phyloP scores from a whole-genome alignment of 257 asterid species.

The Solanum stenotomum region DNA sequence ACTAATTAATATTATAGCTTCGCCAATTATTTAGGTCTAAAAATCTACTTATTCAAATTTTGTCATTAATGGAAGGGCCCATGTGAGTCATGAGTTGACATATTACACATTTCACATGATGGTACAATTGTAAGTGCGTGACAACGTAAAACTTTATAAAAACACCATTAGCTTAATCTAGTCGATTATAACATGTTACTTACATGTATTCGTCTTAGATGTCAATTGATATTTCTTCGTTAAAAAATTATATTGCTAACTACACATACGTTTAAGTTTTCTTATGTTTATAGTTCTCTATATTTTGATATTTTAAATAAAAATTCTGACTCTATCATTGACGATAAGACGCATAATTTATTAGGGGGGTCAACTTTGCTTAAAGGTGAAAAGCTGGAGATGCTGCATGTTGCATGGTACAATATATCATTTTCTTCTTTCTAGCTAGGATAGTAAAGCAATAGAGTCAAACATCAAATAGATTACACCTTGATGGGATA shows the following conservation, averaged over 20 bases:
- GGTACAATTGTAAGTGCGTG: not conserved
- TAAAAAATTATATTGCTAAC: no score
- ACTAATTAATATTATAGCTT: not conserved
- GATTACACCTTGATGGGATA: not conserved
- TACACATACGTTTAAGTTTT: no score
- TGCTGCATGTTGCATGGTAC: not conserved
- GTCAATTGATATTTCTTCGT: not conserved
- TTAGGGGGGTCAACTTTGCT: not conserved
- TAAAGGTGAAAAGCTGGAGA: not conserved
- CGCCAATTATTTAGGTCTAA: not conserved
- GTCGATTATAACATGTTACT: not conserved
- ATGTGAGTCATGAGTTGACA: not conserved
- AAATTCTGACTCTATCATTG: not conserved
- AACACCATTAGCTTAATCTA: not conserved
- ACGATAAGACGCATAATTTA: not conserved
- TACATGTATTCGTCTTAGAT: not conserved
- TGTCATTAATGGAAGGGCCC: not conserved
- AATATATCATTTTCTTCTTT: slow-evolving; percentile 2
- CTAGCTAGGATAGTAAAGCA: not conserved
- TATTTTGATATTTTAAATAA: not conserved
- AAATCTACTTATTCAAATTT: not conserved
- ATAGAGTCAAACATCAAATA: slow-evolving; percentile 1
- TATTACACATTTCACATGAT: not conserved
- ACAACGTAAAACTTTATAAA: not conserved
- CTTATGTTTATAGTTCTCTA: no score